Evolutionary conservation across 768 basidiomycete species (phyloP).

Genomic region (Lepiota venenata): DNA sequence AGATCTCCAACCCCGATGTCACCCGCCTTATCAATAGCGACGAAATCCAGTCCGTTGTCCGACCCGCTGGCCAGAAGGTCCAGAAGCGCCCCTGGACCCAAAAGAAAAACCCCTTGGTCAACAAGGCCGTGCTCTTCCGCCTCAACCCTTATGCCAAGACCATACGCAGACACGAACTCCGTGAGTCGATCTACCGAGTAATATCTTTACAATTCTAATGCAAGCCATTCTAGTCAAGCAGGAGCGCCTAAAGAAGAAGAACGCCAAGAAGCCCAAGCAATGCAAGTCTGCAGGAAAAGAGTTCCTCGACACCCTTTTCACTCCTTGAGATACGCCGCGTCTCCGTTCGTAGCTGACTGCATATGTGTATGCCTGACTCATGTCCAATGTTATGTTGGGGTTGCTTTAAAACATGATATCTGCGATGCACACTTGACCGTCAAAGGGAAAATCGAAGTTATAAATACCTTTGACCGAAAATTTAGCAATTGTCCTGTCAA

Average conservation of each 20-base stretch:
- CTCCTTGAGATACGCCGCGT: constrained; percentile 53
- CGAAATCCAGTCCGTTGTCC: constrained; percentile 96
- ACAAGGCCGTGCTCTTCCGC: constrained; percentile 93
- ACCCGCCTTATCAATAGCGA: constrained; percentile 97
- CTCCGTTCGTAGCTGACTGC: not conserved
- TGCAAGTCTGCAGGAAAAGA: constrained; percentile 67
- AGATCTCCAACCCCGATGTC: constrained; percentile 96
- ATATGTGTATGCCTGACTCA: constrained; percentile 5
- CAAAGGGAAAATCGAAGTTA: too few species aligned
- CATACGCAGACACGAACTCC: constrained; percentile 82
- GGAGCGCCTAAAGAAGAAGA: constrained; percentile 67
- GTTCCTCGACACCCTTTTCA: constrained; percentile 83
- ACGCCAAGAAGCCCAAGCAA: constrained; percentile 61
- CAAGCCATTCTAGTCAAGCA: constrained; percentile 64
- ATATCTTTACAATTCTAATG: not conserved
- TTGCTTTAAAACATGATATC: too few species aligned
- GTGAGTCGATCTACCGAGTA: constrained; percentile 43
- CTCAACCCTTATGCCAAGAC: constrained; percentile 99
- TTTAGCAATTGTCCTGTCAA: too few species aligned
- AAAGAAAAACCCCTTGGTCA: constrained; percentile 97
- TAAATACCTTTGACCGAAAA: too few species aligned
- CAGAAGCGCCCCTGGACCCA: constrained; percentile 97
- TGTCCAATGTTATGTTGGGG: too few species aligned
- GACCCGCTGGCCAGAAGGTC: constrained; percentile 78
- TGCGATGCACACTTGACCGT: too few species aligned